Evolutionary conservation across 1,284 basidiomycete species (phyloP), one percentile per base, ranked within the genome.

Genomic region (Ceratobasidium sp.): DNA sequence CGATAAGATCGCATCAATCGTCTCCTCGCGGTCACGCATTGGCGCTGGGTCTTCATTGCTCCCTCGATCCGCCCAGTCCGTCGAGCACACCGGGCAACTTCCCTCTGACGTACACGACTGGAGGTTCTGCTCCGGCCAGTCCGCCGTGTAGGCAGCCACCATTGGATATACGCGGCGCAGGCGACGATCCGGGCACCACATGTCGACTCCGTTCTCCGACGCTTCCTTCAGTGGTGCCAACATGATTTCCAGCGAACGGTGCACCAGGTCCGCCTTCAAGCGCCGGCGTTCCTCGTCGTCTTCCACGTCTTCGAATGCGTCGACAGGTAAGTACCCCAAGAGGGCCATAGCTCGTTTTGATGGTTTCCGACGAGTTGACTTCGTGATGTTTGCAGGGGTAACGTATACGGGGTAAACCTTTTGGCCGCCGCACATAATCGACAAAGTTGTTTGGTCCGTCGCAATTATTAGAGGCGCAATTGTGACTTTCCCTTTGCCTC

Each of bases 61-160:
- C n/a, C 70, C 70, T 10, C 57, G 10, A 3, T 28, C 57, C 17
- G 5, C 4, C 17, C 28, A 28, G 23, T 13, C n/a, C 1, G 57
- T 33, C 17, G 28, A 48, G 59, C 78, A 78, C 5, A 46, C 44
- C 6, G 59, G 67, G 61, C 79, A 80, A 13, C 44, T 13, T 4
- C 57, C 50, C 40, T 68, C n/a, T 3, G 12, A 15, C 1, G 62
- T 67, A 67, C 81, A 80, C 7, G 77, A 56, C 13, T 80, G 50
- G 2, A 80, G 48, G 40, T 69, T 78, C 54, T 81, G 79, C 52
- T 82, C 81, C 9, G 78, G 80, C 54, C 78, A 80, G 54, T 82
- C 81, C 6, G 79, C 80, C 13, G 80, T 62, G 42, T 77, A 81
- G 0, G 74, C 78, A 0, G 80, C 80, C 5, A 82, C 73, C 23